Percentiles rank a stretch among this genome's conserved stretches.
Conservation (phyloP, 1,284 basidiomycete genomes). For the Kwoniella shivajii region DNA sequence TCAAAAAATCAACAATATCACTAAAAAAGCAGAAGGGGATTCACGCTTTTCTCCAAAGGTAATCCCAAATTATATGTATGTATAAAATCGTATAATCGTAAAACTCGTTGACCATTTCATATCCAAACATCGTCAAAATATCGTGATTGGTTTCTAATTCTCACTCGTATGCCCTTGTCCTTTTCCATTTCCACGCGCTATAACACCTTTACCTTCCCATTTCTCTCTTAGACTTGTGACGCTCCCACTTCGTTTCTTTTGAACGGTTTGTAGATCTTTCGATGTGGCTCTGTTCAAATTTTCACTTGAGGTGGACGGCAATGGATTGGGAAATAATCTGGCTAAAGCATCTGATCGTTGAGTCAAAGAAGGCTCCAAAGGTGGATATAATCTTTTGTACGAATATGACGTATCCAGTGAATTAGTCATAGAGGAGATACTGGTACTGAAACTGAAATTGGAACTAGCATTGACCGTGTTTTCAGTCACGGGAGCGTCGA, state of each 20-base stretch:
- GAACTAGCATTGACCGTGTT: not conserved
- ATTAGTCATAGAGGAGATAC: not conserved
- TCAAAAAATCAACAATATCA: no score
- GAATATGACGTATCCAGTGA: not conserved
- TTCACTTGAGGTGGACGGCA: slow-evolving; percentile 2
- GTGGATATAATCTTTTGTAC: slow-evolving; percentile 26
- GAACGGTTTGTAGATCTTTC: slow-evolving; percentile 3
- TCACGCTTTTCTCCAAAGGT: no score
- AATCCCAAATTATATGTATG: no score
- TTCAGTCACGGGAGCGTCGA: no score
- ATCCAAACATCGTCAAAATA: not conserved
- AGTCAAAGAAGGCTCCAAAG: slow-evolving; percentile 28
- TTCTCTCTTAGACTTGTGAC: slow-evolving; percentile 34
- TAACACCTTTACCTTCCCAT: slow-evolving; percentile 31
- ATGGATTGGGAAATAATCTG: slow-evolving; percentile 26
- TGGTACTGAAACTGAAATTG: not conserved
- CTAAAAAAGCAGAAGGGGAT: no score
- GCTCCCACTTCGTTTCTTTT: slow-evolving; percentile 20
- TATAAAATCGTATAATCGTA: no score
- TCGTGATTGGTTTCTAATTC: not conserved
- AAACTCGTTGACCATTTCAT: no score
- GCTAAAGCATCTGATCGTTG: slow-evolving; percentile 35
- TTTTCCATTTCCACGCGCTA: no score
- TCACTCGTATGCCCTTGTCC: no score
- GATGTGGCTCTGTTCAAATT: not conserved